Base-by-base conservation (phyloP, 352 stramenopile species). In the Globisporangium radiosum region DNA sequence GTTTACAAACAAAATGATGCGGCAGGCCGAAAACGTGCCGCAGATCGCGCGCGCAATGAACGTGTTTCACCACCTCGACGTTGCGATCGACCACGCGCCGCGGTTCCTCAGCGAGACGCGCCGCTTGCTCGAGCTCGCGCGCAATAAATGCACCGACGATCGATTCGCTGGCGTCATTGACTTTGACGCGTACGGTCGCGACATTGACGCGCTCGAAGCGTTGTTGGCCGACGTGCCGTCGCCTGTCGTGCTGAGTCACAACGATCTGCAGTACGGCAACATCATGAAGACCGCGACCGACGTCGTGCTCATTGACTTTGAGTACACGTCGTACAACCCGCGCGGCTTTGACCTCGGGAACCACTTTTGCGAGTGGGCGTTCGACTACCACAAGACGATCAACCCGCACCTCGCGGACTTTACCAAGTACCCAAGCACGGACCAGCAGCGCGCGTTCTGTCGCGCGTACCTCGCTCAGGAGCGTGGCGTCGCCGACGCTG, bases 261-360 rank as follows among this genome's bases (percentile, higher is more conserved):
- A 98, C 68, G 91, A 98, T 67, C 64, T 98, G 60, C 86, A 97
- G 60, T 92, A 93, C 65, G 92, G 91, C 56, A 98, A 97, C 74
- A 87, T 97, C 54, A 92, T 98, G 74, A 76, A 73, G 39, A 87
- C 72, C 25, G 76, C 88, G 14, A 52, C 60, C 1, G 73, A 70
- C 54, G 81, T 96, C 38, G 76, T 92, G 62, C 69, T 98, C 36
- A 97, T 97, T 56, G 91, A 97, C 66, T 97, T 96, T 78, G 92
- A 97, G 78, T 97, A 98, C 75, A 94, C 82, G 54, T 89, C 78
- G 51, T 97, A 95, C 70, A 97, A 97, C 69, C 83, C 77, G 50
- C 80, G 89, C 5, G 92, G 86, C 0, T 97, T 92, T 61, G 92
- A 98, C 59, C 36, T 97, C 39, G 91, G 84, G 19, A 97, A 97